A percentile compares a stretch with the other conserved stretches of the same genome.
phyloP scores from a whole-genome alignment of 1,284 basidiomycete genomes.

The Ceratobasidium theobromae region DNA sequence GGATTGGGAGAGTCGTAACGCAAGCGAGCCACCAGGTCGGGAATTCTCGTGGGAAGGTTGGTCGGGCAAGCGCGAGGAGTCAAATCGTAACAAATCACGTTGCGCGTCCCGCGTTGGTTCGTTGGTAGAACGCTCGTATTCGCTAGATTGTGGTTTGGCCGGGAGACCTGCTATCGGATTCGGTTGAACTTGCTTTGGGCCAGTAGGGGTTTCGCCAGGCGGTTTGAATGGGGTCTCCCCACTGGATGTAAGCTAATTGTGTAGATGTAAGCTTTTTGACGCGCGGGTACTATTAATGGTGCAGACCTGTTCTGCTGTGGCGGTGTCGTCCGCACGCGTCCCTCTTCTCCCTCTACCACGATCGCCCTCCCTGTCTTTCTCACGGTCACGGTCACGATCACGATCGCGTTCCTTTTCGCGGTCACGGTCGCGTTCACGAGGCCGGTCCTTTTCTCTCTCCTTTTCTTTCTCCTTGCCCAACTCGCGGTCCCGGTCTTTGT shows the following conservation, averaged over 20 bases:
- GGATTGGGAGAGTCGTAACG: slow-evolving; percentile 16
- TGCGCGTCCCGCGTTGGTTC: slow-evolving; percentile 4
- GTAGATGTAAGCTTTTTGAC: neutral
- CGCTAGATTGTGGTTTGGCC: slow-evolving; percentile 15
- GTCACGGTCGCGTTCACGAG: slow-evolving; percentile 35
- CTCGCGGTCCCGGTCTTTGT: slow-evolving; percentile 39
- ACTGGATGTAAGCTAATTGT: neutral
- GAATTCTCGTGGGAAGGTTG: neutral
- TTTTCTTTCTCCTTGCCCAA: slow-evolving; percentile 38
- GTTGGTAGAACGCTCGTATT: neutral
- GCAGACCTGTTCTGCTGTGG: neutral
- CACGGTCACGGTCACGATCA: slow-evolving; percentile 38
- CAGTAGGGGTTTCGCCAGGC: neutral
- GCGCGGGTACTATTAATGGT: neutral
- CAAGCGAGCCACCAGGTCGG: slow-evolving; percentile 11
- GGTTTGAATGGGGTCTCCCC: slow-evolving; percentile 14
- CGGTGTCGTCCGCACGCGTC: slow-evolving; percentile 16
- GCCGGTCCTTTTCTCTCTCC: slow-evolving; percentile 39
- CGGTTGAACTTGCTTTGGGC: slow-evolving; percentile 8
- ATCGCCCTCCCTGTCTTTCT: slow-evolving; percentile 23
- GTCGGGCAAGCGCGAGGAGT: slow-evolving; percentile 6
- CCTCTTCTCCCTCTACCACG: slow-evolving; percentile 17
- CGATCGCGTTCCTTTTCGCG: slow-evolving; percentile 56
- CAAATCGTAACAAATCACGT: slow-evolving; percentile 12
- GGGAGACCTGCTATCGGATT: slow-evolving; percentile 14